phyloP scores from a whole-genome alignment of 2,329 filamentous ascomycete genomes.

The Botryotinia narcissicola region DNA sequence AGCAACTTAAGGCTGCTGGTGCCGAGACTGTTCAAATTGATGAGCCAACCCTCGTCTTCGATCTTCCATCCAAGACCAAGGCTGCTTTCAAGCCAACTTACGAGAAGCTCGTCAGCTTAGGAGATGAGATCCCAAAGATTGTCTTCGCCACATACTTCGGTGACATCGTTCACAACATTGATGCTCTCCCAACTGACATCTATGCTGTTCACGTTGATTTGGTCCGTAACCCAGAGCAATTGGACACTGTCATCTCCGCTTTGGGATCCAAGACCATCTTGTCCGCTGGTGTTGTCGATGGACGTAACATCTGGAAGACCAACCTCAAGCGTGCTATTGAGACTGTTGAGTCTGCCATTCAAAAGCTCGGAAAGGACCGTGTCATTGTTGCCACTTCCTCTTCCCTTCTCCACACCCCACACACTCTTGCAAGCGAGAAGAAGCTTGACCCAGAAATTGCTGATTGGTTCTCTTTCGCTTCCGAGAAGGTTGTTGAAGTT shows the following conservation, averaged over 20 bases:
- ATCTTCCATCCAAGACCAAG: conserved; percentile 87
- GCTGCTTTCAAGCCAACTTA: conserved; percentile 97
- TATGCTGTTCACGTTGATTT: conserved; percentile 92
- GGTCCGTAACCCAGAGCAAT: conserved; percentile 97
- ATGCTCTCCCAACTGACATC: conserved; percentile 75
- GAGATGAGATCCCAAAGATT: conserved; percentile 79
- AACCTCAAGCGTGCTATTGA: conserved; percentile 96
- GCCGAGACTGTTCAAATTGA: conserved; percentile 97
- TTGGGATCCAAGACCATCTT: conserved; percentile 87
- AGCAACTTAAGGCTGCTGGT: conserved; percentile 92
- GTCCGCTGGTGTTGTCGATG: conserved; percentile 94
- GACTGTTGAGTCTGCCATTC: conserved; percentile 81
- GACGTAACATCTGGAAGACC: conserved; percentile 99
- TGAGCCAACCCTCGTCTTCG: conserved; percentile 94
- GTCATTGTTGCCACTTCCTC: conserved; percentile 96
- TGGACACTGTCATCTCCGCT: conserved; percentile 77
- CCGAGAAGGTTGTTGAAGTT: conserved; percentile 90
- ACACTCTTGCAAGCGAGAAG: conserved; percentile 98
- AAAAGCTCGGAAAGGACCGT: conserved; percentile 96
- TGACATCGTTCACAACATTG: conserved; percentile 98
- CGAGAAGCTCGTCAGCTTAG: conserved; percentile 77
- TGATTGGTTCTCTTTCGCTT: conserved; percentile 98
- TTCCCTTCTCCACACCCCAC: conserved; percentile 96
- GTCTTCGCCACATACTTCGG: conserved; percentile 97
- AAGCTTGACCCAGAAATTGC: conserved; percentile 89